Evolutionary conservation across 2,329 filamentous ascomycete species (phyloP), one percentile per base, ranked within the genome.

Genomic region (Pyrenochaeta sp.): DNA sequence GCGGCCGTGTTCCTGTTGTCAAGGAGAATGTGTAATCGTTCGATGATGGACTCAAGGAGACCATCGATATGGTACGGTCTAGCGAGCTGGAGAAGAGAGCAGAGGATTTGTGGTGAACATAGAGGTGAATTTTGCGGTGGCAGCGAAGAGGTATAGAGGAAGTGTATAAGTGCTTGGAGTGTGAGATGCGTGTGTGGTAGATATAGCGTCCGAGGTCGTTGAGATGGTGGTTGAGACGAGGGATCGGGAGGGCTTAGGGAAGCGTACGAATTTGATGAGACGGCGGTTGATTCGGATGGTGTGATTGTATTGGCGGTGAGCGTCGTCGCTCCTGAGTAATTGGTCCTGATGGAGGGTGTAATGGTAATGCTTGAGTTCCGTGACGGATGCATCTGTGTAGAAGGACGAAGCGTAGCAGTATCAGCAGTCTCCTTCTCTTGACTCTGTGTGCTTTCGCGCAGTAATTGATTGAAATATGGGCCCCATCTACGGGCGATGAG

Each of bases 1-100:
- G 95, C 95, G 0, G 95, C 95, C 0, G 95, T 94, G 64, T 98
- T 99, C 41, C 94, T 86, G 42, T 91, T 95, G 73, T 99, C 95
- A 3, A 99, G 85, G 0, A 96, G 85, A 27, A 90, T 85, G 69
- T 99, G 95, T 0, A 99, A 82, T 7, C 94, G 87, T 75, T 98
- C 92, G 9, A 98, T 91, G 1, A 96, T 91, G 0, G 92, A 92
- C 78, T 99, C 95, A 1, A 98, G 81, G 2, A 99, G 83, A 0
- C 95, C 95, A 66, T 98, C 93, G 41, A 99, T 85, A 60, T 92
- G 90, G 74, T 99, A 99, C 0, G 95, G 94, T 4, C 95, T 87
- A 0, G 95, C 91, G 50, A 99, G 87, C 74, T 99, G 95, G 7
- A 99, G 84, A 5, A 99, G 85, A 7, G 94, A 97, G 79, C 95